A percentile compares a stretch with the other conserved stretches of the same genome.
phyloP scores from a whole-genome alignment of 371 early-diverging fungal species.

The Rhizopus delemar region DNA sequence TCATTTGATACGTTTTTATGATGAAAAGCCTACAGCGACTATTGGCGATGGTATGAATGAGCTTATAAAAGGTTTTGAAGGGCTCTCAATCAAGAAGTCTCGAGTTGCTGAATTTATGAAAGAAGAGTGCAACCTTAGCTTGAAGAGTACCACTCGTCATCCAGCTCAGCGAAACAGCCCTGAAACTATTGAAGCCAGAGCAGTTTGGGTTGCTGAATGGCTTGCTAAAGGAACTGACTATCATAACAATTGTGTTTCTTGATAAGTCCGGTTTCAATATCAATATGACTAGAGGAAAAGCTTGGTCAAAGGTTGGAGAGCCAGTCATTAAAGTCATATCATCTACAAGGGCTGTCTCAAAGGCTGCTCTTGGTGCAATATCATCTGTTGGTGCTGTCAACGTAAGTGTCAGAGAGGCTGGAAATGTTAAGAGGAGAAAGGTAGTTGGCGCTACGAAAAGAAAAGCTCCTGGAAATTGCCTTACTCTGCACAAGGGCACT shows the following conservation, averaged over 20 bases:
- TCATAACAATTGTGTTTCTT: conserved; percentile 8
- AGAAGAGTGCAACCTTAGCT: conserved; percentile 12
- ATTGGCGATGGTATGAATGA: conserved; percentile 3
- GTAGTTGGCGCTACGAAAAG: conserved; percentile 7
- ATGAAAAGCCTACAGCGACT: conserved; percentile 8
- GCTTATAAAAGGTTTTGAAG: conserved; percentile 1
- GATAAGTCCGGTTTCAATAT: conserved; percentile 1
- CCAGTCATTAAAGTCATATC: neutral
- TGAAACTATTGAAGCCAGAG: neutral
- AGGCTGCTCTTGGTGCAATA: neutral
- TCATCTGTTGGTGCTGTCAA: conserved; percentile 5
- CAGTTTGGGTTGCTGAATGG: conserved; percentile 13
- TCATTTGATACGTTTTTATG: conserved; percentile 6
- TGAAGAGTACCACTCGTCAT: conserved; percentile 7
- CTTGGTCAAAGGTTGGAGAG: conserved; percentile 1
- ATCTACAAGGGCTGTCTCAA: neutral
- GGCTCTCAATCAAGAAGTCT: conserved; percentile 6
- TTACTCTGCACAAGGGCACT: conserved; percentile 9
- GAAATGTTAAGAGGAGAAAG: conserved; percentile 1
- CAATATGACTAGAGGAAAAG: neutral
- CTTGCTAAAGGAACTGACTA: conserved; percentile 4
- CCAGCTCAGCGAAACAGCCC: conserved; percentile 5
- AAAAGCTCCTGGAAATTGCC: conserved; percentile 8
- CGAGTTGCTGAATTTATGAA: conserved; percentile 15
- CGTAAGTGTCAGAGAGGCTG: conserved; percentile 6